Base-by-base conservation (phyloP, 257 asterid genomes). In the Ligustrum vulgare region DNA sequence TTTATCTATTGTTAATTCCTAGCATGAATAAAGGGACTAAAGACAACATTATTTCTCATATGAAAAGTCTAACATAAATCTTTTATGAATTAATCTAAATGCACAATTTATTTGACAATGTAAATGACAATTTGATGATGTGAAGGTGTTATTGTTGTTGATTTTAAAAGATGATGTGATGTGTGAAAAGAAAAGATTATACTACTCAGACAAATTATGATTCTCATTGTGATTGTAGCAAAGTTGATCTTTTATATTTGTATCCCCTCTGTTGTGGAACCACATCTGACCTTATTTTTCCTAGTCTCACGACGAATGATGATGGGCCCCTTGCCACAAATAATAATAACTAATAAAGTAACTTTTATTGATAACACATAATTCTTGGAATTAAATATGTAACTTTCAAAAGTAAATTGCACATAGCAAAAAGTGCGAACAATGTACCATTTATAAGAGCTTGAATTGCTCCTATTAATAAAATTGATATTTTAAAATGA, bases 191-290 rank as follows among this genome's bases (percentile, higher is more conserved):
- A n/a, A n/a, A n/a, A n/a, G n/a, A n/a, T n/a, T n/a, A n/a, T n/a
- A n/a, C n/a, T n/a, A n/a, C n/a, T n/a, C n/a, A n/a, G n/a, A n/a
- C n/a, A n/a, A n/a, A n/a, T n/a, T n/a, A n/a, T n/a, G n/a, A n/a
- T n/a, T n/a, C n/a, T n/a, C n/a, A n/a, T n/a, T n/a, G n/a, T n/a
- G n/a, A n/a, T n/a, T n/a, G n/a, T n/a, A n/a, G n/a, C n/a, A n/a
- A n/a, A n/a, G n/a, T n/a, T n/a, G n/a, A 15, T 36, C 69, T 72
- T 35, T 68, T 66, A 80, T 77, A 80, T 83, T 75, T 85, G 73
- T 70, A 72, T 73, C 79, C 83, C 81, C 78, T 84, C 85, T 78
- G 9, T 69, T 73, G 82, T 72, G 87, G 85, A 73, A 83, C 83
- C 83, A 78, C 67, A 47, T 37, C 45, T 79, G 66, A 10, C 75